A percentile compares a stretch with the other conserved stretches of the same genome.
Conservation (phyloP, 352 stramenopile genomes). For the Blastocystis sp. region DNA sequence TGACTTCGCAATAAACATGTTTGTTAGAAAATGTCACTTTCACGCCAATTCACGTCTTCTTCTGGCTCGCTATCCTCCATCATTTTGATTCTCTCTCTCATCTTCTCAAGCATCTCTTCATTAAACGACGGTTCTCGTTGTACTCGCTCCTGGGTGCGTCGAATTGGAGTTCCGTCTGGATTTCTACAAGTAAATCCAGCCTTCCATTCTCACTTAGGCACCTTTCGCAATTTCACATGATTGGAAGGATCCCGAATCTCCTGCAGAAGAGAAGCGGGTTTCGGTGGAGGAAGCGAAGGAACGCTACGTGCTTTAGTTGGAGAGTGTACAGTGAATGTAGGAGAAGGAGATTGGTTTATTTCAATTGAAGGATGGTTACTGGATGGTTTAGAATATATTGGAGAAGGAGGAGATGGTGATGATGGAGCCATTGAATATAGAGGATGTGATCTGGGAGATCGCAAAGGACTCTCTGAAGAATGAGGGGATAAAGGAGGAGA, state of each 20-base stretch:
- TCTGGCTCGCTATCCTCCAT: slow-evolving; percentile 53
- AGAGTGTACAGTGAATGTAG: too few relatives aligned
- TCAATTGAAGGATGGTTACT: too few relatives aligned
- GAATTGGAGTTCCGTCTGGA: neutral
- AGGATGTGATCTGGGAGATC: too few relatives aligned
- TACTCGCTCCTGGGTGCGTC: neutral
- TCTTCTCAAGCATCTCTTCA: slow-evolving; percentile 22
- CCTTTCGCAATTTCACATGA: neutral
- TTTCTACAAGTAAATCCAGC: neutral
- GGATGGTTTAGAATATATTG: too few relatives aligned
- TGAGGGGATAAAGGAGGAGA: neutral
- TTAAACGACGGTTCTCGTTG: neutral
- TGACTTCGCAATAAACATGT: slow-evolving; percentile 29
- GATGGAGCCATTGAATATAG: neutral
- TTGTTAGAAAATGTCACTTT: slow-evolving; percentile 60
- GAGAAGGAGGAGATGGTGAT: neutral
- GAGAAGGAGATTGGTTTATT: too few relatives aligned
- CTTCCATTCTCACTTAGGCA: neutral
- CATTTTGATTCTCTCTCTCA: slow-evolving; percentile 34
- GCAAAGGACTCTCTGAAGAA: too few relatives aligned
- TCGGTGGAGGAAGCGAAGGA: neutral
- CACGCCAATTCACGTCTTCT: slow-evolving; percentile 40
- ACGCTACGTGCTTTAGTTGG: too few relatives aligned
- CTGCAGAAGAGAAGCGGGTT: neutral
- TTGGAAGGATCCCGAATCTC: neutral